A percentile compares a stretch with the other conserved stretches of the same genome.
These are phyloP conservation scores for Cardamine resedifolia DNA, from an alignment of 345 rosid genomes.

Conservation along the genomic window DNA sequence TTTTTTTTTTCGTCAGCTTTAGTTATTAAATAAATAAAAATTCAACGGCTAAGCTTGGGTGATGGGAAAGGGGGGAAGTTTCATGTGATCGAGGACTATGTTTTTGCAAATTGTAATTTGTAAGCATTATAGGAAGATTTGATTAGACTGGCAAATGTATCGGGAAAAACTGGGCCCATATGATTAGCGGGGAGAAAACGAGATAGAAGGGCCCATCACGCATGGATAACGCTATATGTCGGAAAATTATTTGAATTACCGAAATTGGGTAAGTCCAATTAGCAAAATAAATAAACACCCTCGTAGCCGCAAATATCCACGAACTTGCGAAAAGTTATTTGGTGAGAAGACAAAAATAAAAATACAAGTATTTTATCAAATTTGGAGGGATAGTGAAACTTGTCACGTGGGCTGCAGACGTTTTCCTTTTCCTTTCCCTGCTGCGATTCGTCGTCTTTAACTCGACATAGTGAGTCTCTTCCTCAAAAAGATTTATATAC, in stretches of 20 bases:
- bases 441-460: too few relatives aligned
- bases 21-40: too few relatives aligned
- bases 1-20: too few relatives aligned
- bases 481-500: too few relatives aligned
- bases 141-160: background rate
- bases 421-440: too few relatives aligned
- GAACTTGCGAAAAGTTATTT: background rate
- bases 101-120: slow-evolving; percentile 19
- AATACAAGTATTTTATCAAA: background rate
- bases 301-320: too few relatives aligned
- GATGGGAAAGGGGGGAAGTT: background rate
- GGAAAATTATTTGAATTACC: too few relatives aligned
- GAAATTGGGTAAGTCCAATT: too few relatives aligned
- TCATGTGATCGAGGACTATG: slow-evolving; percentile 5
- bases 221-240: too few relatives aligned
- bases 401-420: slow-evolving; percentile 8
- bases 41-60: background rate
- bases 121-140: background rate
- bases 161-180: background rate
- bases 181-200: slow-evolving; percentile 15
- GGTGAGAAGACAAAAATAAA: slow-evolving; percentile 7
- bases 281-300: background rate
- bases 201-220: slow-evolving; percentile 12
- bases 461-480: too few relatives aligned
- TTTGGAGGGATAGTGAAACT: background rate